These are phyloP conservation scores for Solanum clarkiae DNA, from an alignment of 257 asterid species.

Conservation along the genomic window DNA sequence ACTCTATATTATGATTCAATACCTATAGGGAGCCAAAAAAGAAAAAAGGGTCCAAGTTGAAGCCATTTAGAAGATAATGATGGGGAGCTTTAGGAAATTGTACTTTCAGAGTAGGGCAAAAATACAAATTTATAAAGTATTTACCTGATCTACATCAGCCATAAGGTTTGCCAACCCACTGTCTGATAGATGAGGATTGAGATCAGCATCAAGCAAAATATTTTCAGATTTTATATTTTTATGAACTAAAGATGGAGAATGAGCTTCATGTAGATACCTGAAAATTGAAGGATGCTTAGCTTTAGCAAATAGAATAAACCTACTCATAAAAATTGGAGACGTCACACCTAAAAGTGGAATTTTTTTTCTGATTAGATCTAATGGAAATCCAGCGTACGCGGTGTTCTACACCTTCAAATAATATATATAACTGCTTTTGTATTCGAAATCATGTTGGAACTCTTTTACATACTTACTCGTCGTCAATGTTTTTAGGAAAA, in stretches of 20 bases:
- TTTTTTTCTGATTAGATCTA: not conserved
- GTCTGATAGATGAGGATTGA: constrained; percentile 88
- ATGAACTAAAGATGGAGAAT: constrained; percentile 81
- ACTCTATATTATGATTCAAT: constrained; percentile 15
- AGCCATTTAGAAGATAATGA: not conserved
- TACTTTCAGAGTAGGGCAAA: not conserved
- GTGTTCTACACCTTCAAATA: not conserved
- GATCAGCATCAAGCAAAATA: constrained; percentile 73
- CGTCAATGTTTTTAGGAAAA: not conserved
- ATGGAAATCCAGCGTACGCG: not conserved
- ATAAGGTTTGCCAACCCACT: constrained; percentile 73
- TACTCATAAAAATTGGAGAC: not conserved
- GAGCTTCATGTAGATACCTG: constrained; percentile 93
- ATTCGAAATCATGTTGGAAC: not conserved
- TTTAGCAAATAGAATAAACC: not conserved
- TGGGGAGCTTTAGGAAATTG: not conserved
- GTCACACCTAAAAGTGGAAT: not conserved
- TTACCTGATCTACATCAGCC: constrained; percentile 71
- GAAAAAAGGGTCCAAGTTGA: not conserved
- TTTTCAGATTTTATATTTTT: constrained; percentile 83
- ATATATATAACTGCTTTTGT: not conserved
- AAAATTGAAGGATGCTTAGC: not conserved
- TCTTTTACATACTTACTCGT: not conserved
- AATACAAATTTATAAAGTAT: not conserved
- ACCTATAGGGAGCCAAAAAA: constrained; percentile 25